Evolutionary conservation across 768 basidiomycete genomes (phyloP), one percentile per base, ranked within the genome.

Genomic region (Serendipita vermifera): DNA sequence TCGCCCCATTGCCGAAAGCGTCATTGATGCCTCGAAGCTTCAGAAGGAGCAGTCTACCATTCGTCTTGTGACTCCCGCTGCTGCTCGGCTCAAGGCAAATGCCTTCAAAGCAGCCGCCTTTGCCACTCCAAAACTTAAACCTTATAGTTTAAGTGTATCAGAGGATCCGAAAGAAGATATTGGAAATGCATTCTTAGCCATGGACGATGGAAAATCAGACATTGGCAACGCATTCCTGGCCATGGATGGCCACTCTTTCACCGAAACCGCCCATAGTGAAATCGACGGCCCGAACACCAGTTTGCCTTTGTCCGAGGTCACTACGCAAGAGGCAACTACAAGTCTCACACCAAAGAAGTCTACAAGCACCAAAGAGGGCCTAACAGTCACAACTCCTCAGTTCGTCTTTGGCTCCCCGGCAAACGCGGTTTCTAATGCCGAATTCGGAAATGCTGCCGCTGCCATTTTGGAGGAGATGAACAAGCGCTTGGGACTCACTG

Each of bases 401-500:
- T 90, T 89, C 70, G 64, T 87, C 20, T 90, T 90, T 62, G 87
- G 87, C 24, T 88, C 87, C 0, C 79, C 83, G 5, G 76, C 77
- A 58, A 73, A 85, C 62, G 74, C 70, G 41, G 74, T 77, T 39
- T 79, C 82, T 31, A 81, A 85, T 60, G 68, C 70, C n/a, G 77
- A 82, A 53, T 89, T 90, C 69, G 75, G 73, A 54, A 66, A 71
- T 1, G 81, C 82, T 0, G 82, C 85, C 0, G 73, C 78, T n/a
- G 75, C 76, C 20, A 80, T 91, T 27, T 71, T 90, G 29, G 83
- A 82, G 51, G 88, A 91, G 67, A 87, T 91, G 83, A 88, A 89
- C 65, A 72, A 74, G 53, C 79, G 85, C 2, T 73, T 89, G 7
- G 74, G 72, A 2, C 74, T 72, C 5, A 76, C 77, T 4, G 82